Conservation (phyloP, 768 basidiomycete species). For the Amanita thiersii region DNA sequence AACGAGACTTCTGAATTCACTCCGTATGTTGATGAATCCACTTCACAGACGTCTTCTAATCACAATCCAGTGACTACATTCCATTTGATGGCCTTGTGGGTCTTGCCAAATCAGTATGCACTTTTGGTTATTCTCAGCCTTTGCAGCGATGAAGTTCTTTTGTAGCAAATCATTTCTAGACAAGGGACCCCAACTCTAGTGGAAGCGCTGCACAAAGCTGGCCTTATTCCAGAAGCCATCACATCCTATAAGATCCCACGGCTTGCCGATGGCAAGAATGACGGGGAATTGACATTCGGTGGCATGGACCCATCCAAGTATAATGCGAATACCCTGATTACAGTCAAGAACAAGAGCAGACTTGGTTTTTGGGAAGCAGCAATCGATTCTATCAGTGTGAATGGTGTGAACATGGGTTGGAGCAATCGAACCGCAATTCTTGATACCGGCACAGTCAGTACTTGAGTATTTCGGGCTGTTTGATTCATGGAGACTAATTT, state of each 20-base stretch:
- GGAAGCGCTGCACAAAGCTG: slow-evolving; percentile 53
- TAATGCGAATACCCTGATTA: slow-evolving; percentile 46
- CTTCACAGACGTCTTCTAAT: neutral
- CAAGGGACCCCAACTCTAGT: slow-evolving; percentile 61
- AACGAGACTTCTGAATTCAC: slow-evolving; percentile 49
- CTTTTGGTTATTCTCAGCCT: neutral
- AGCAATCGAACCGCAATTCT: slow-evolving; percentile 64
- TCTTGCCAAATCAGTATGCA: slow-evolving; percentile 23
- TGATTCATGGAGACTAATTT: neutral
- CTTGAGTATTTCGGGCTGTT: neutral
- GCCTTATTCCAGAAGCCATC: slow-evolving; percentile 55
- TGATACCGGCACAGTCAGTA: slow-evolving; percentile 34
- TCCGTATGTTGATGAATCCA: slow-evolving; percentile 16
- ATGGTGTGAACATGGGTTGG: slow-evolving; percentile 46
- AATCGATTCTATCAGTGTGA: slow-evolving; percentile 49
- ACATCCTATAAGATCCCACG: slow-evolving; percentile 79
- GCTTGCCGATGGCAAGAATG: slow-evolving; percentile 56
- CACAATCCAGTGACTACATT: slow-evolving; percentile 18
- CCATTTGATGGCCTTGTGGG: slow-evolving; percentile 56
- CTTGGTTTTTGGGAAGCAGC: slow-evolving; percentile 77
- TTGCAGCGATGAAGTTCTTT: neutral
- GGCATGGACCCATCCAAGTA: slow-evolving; percentile 68
- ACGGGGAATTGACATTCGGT: slow-evolving; percentile 78
- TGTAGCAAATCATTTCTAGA: slow-evolving; percentile 47
- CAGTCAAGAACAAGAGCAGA: slow-evolving; percentile 52